Percentiles rank a stretch among this genome's conserved stretches.
Evolutionary conservation across 495 filamentous ascomycete genomes (phyloP).

Genomic region (Chaetomium cochliodes): DNA sequence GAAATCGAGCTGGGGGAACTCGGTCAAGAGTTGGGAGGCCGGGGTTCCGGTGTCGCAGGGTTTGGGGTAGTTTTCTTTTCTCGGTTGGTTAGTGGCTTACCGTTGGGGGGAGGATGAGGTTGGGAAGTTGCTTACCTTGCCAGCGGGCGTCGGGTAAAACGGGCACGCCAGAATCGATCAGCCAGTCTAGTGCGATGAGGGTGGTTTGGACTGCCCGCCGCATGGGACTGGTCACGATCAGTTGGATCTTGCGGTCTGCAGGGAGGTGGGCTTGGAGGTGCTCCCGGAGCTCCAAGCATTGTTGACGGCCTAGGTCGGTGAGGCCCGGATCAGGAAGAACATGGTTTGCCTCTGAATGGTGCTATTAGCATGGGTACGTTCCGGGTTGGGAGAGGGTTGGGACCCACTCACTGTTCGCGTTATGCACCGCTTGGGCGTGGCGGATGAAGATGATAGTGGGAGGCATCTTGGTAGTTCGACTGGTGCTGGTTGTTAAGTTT

Average conservation of each 20-base stretch:
- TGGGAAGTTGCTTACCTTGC: slow-evolving; percentile 34
- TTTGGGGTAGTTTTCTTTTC: slow-evolving; percentile 50
- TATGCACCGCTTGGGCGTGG: slow-evolving; percentile 57
- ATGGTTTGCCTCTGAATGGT: background rate
- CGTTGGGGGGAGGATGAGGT: background rate
- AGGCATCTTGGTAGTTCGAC: slow-evolving; percentile 41
- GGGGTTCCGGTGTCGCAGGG: slow-evolving; percentile 56
- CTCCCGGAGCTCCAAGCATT: slow-evolving; percentile 47
- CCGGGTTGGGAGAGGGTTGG: too few relatives aligned
- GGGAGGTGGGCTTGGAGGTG: slow-evolving; percentile 41
- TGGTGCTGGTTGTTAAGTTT: background rate
- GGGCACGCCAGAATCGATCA: slow-evolving; percentile 47
- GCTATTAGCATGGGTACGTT: background rate
- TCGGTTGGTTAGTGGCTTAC: too few relatives aligned
- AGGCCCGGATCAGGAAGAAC: slow-evolving; percentile 46
- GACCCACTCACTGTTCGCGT: slow-evolving; percentile 35
- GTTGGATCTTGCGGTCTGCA: slow-evolving; percentile 45
- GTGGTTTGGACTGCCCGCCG: slow-evolving; percentile 55
- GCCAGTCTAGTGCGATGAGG: slow-evolving; percentile 47
- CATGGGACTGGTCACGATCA: slow-evolving; percentile 57
- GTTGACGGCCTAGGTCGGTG: slow-evolving; percentile 48
- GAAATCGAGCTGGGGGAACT: slow-evolving; percentile 54
- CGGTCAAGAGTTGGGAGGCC: slow-evolving; percentile 38
- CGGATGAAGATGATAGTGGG: slow-evolving; percentile 55
- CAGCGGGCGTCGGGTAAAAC: slow-evolving; percentile 51